Evolutionary conservation across 345 rosid species (phyloP), one percentile per base, ranked within the genome.

Genomic region (Melaleuca quinquenervia): DNA sequence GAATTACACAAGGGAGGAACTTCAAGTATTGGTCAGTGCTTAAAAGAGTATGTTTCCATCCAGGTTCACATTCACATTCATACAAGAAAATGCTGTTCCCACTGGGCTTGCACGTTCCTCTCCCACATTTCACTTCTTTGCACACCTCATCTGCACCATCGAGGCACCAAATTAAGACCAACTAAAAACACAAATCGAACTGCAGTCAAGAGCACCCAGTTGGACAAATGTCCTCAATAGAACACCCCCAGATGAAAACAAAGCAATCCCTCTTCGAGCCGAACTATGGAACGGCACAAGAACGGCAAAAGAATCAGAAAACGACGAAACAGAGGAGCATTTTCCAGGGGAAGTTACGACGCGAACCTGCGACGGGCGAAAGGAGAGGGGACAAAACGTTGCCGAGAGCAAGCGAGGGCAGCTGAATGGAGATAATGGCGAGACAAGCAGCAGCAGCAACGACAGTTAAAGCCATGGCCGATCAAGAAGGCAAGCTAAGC

Each of bases 1-100:
- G 98, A 49, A 89, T 82, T 87, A 94, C 84, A 92, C 99, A 96
- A 75, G 98, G 99, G 85, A 96, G 98, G 90, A 96, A 94, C 83
- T 90, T 91, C 95, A 88, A 88, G 64, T 85, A 3, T 78, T 62
- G 76, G 88, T 89, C 90, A 9, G 27, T 44, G 20, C 82, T 62
- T 36, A 88, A 78, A 75, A 53, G 56, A 87, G 90, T 86, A 88
- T 89, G 95, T 89, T 86, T 95, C 99, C 99, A 96, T 24, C 98
- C 98, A 85, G 88, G 50, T 0, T 93, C 93, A 88, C 98, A 95
- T 44, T 92, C 93, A 87, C 98, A 96, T 64, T 90, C 92, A 87
- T 87, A 88, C 52, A 86, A 85, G 82, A 89, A 83, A n/a, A 89
- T 82, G 88, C 32, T 41, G 20, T 92, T 92, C 21, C 82, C 29